Evolutionary conservation across 768 basidiomycete species (phyloP).

Genomic region (Panaeolus papilionaceus): DNA sequence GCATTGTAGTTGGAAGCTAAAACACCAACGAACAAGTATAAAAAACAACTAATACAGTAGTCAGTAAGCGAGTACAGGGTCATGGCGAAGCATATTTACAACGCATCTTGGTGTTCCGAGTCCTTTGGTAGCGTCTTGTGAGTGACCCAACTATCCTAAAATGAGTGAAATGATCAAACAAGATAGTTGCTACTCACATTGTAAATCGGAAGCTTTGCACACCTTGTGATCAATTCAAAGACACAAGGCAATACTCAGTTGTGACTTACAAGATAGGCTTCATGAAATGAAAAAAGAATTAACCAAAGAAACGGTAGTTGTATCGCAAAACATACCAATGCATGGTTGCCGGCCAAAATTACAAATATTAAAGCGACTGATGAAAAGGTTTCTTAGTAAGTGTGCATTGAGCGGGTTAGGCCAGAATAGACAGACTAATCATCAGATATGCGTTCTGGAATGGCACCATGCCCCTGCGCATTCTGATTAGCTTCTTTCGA

Average conservation of each 20-base stretch:
- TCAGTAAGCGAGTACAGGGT: background rate
- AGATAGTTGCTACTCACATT: constrained; percentile 50
- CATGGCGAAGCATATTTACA: constrained; percentile 37
- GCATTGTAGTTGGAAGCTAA: background rate
- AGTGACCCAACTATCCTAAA: constrained; percentile 58
- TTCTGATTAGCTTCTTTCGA: constrained; percentile 3
- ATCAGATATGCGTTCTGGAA: constrained; percentile 72
- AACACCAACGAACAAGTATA: constrained; percentile 55
- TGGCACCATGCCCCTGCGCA: constrained; percentile 65
- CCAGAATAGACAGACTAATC: constrained; percentile 47
- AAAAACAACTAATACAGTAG: constrained; percentile 52
- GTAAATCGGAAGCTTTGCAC: constrained; percentile 58
- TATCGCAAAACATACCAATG: constrained; percentile 53
- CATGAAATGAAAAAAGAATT: background rate
- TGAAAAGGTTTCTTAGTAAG: background rate
- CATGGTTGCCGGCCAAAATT: constrained; percentile 81
- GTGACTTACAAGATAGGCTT: constrained; percentile 66
- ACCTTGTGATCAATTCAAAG: background rate
- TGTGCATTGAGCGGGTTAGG: background rate
- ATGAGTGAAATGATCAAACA: background rate
- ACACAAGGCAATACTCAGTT: background rate
- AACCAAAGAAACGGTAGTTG: background rate
- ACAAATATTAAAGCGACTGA: constrained; percentile 60
- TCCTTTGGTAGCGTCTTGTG: constrained; percentile 53
- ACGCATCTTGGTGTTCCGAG: constrained; percentile 56